These are phyloP conservation scores for Cladosporium oxysporum DNA, from an alignment of 2,329 filamentous ascomycete genomes.

Conservation along the genomic window DNA sequence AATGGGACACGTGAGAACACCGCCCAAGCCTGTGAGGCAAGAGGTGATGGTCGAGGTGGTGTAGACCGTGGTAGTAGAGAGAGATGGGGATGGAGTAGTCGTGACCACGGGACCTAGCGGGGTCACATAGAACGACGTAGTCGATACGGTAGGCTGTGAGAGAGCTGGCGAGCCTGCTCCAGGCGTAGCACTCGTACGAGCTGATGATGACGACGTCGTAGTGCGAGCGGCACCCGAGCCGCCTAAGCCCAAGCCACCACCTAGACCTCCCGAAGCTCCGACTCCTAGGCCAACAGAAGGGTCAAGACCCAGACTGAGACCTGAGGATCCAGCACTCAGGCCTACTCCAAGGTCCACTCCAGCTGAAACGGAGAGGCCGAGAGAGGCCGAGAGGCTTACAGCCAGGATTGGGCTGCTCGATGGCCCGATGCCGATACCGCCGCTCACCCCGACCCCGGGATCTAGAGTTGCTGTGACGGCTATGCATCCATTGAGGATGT, in stretches of 20 bases:
- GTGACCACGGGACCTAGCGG: slow-evolving; percentile 1
- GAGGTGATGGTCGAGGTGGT: slow-evolving; percentile 31
- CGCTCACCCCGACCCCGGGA: slow-evolving; percentile 12
- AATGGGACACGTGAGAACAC: slow-evolving; percentile 22
- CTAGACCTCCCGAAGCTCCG: not conserved
- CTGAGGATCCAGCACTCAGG: slow-evolving; percentile 16
- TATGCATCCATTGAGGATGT: slow-evolving; percentile 21
- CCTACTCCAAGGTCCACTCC: slow-evolving; percentile 6
- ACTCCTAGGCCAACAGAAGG: slow-evolving; percentile 7
- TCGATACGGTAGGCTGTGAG: not conserved
- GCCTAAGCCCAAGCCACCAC: not conserved
- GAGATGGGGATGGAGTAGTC: slow-evolving; percentile 20
- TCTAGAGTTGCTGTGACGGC: not conserved
- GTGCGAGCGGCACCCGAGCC: not conserved
- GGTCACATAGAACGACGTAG: not conserved
- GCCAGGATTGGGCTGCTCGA: slow-evolving; percentile 17
- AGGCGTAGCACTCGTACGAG: slow-evolving; percentile 3
- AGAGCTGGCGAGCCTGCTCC: not conserved
- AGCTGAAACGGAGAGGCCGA: slow-evolving; percentile 8
- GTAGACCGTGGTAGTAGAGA: slow-evolving; percentile 28
- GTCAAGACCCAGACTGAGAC: slow-evolving; percentile 6
- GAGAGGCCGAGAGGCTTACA: slow-evolving; percentile 4
- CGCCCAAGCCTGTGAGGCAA: slow-evolving; percentile 24
- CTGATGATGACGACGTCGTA: not conserved
- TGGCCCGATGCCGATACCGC: slow-evolving; percentile 8